Evolutionary conservation across 208 protist genomes (phyloP), one percentile per base, ranked within the genome.

Genomic region (Crithidia bombi): DNA sequence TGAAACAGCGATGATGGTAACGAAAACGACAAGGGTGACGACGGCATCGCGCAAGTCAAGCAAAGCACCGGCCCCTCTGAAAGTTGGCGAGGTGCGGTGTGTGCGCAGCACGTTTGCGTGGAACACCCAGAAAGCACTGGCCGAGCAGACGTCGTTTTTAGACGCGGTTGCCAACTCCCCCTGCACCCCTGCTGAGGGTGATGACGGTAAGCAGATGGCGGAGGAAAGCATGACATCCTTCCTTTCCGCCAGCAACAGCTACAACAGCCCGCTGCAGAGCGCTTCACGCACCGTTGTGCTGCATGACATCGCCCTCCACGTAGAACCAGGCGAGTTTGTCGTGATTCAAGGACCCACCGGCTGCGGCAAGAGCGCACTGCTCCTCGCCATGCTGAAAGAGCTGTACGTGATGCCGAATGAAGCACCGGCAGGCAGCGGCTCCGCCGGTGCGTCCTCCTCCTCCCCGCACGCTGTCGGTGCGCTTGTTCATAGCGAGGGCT

Each of bases 311-410:
- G 21, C 61, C 35, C 35, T 97, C 38, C 14, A 71, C 65, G 67
- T 96, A 1, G 14, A 50, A 15, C 79, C 82, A 0, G 90, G 93
- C 23, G 87, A 95, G 54, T 84, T 96, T 38, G 85, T 88, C 0
- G 65, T 94, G 14, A 66, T 98, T 30, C 83, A 94, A 15, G 94
- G 94, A 15, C 47, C 79, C 58, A 91, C 95, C 26, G 92, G 90
- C 10, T 46, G 64, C 26, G 93, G 94, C 35, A 97, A 98, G 77
- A 89, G 73, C 28, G 84, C 86, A n/a, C 64, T 97, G 49, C 69
- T 94, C 35, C 69, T 86, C 26, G 68, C 91, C 11, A 85, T 98
- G 47, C 75, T 98, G 33, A 83, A 80, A 17, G 92, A 97, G 72
- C 73, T 96, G 43, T 80, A 74, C 65, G 71, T 75, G 26, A 32